Percentiles rank a stretch among this genome's conserved stretches.
These are phyloP conservation scores for Galerina marginata DNA, from an alignment of 768 basidiomycete species.

Conservation along the genomic window DNA sequence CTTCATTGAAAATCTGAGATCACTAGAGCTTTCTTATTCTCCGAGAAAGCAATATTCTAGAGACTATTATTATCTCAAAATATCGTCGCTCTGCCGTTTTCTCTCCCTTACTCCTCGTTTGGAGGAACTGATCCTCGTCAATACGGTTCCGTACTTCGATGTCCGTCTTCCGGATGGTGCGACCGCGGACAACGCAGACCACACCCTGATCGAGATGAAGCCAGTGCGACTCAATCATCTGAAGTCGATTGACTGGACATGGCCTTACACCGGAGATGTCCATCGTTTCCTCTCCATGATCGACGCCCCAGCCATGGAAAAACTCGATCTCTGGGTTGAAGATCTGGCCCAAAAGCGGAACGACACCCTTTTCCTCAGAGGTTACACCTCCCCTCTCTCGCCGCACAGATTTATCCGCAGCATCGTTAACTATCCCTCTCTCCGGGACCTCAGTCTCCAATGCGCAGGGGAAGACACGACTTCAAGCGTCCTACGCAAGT, in stretches of 20 bases:
- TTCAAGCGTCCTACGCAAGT: conserved; percentile 43
- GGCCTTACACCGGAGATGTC: conserved; percentile 46
- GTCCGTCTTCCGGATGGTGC: conserved; percentile 12
- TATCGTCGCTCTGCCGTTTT: conserved; percentile 45
- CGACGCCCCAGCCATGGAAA: conserved; percentile 43
- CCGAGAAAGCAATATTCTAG: conserved; percentile 28
- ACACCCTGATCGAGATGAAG: conserved; percentile 19
- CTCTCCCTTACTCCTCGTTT: conserved; percentile 44
- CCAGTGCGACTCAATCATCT: conserved; percentile 43
- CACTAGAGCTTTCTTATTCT: conserved; percentile 48
- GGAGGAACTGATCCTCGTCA: conserved; percentile 46
- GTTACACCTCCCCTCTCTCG: conserved; percentile 11
- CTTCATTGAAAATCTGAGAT: conserved; percentile 43
- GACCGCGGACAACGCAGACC: conserved; percentile 1
- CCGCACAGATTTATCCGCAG: conserved; percentile 15
- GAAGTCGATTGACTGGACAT: conserved; percentile 53
- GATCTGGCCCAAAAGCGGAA: conserved; percentile 21
- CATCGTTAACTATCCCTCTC: conserved; percentile 31
- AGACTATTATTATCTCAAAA: conserved; percentile 37
- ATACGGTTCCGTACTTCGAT: conserved; percentile 47
- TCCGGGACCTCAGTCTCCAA: conserved; percentile 51
- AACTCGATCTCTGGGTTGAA: conserved; percentile 50
- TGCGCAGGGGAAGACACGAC: conserved; percentile 45
- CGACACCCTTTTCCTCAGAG: conserved; percentile 20
- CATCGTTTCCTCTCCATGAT: conserved; percentile 50